Percentiles rank a stretch among this genome's conserved stretches.
Conservation (phyloP, 2,329 filamentous ascomycete species). For the Grosmannia huntii region DNA sequence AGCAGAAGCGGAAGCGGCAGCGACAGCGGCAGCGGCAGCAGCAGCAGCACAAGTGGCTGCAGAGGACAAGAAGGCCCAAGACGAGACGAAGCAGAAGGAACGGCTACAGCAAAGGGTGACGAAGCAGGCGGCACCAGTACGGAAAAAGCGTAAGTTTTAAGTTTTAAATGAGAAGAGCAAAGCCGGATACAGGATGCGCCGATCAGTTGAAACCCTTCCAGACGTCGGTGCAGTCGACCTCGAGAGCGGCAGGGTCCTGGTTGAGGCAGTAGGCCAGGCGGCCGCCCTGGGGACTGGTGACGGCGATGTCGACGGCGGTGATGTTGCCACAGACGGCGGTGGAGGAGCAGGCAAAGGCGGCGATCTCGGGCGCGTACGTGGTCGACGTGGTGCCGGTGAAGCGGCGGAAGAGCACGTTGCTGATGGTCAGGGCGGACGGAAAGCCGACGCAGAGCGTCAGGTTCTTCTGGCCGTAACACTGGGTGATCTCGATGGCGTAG, state of each 20-base stretch:
- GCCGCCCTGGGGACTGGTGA: constrained; percentile 14
- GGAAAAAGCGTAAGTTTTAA: constrained; percentile 44
- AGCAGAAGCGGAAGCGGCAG: constrained; percentile 16
- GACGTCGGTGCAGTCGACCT: constrained; percentile 12
- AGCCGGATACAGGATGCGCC: too few species aligned
- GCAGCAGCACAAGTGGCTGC: constrained; percentile 19
- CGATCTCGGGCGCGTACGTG: constrained; percentile 16
- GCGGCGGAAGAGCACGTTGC: constrained; percentile 38
- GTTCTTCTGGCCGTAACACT: constrained; percentile 38
- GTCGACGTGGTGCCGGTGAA: constrained; percentile 33
- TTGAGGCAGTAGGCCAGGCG: constrained; percentile 16
- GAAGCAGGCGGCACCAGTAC: constrained; percentile 35
- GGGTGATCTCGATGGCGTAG: constrained; percentile 44
- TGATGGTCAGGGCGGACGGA: constrained; percentile 21
- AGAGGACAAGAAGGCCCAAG: constrained; percentile 19
- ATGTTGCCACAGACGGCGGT: constrained; percentile 13
- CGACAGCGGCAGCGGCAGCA: constrained; percentile 18
- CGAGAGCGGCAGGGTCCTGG: constrained; percentile 12
- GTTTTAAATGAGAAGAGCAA: constrained; percentile 24
- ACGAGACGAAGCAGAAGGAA: constrained; percentile 18
- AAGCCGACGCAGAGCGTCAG: constrained; percentile 45
- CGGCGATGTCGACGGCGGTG: constrained; percentile 13
- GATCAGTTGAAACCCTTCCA: background rate
- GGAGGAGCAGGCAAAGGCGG: constrained; percentile 16
- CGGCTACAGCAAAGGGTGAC: constrained; percentile 36